These are phyloP conservation scores for Fagus sylvatica DNA, from an alignment of 306 rosid species.

Conservation along the genomic window DNA sequence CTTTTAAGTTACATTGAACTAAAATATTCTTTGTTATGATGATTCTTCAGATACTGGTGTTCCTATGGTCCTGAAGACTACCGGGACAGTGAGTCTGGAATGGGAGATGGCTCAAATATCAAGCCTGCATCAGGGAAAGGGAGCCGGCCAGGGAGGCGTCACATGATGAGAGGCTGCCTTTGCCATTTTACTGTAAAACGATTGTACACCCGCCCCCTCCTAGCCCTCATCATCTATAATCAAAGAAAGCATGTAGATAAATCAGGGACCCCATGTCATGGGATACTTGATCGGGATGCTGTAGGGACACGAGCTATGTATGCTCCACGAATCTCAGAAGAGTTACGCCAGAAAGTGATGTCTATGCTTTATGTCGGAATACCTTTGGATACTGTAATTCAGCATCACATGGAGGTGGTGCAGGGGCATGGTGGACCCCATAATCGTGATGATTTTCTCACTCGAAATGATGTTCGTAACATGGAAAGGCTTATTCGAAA, in stretches of 20 bases:
- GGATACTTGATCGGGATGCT: constrained; percentile 67
- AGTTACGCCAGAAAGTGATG: constrained; percentile 78
- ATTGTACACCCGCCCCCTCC: constrained; percentile 56
- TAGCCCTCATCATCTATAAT: constrained; percentile 74
- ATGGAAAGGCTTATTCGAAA: constrained; percentile 71
- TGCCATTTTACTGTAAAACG: constrained; percentile 83
- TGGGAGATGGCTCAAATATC: constrained; percentile 40
- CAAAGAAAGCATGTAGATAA: constrained; percentile 73
- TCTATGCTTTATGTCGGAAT: constrained; percentile 72
- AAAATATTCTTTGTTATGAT: neutral
- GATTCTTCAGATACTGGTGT: constrained; percentile 73
- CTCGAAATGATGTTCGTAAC: constrained; percentile 77
- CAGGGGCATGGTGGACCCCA: constrained; percentile 74
- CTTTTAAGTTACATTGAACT: constrained; percentile 7
- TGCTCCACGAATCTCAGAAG: constrained; percentile 79
- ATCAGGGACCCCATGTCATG: constrained; percentile 77
- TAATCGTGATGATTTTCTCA: constrained; percentile 74
- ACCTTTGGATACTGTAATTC: constrained; percentile 63
- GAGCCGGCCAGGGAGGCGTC: constrained; percentile 87
- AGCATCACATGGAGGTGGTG: constrained; percentile 61
- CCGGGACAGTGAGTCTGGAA: constrained; percentile 48
- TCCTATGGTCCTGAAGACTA: constrained; percentile 90
- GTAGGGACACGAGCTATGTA: constrained; percentile 90
- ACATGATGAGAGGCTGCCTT: constrained; percentile 86
- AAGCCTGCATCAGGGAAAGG: constrained; percentile 82